Evolutionary conservation across 2,329 filamentous ascomycete species (phyloP).

Genomic region (Trichoderma harzianum): DNA sequence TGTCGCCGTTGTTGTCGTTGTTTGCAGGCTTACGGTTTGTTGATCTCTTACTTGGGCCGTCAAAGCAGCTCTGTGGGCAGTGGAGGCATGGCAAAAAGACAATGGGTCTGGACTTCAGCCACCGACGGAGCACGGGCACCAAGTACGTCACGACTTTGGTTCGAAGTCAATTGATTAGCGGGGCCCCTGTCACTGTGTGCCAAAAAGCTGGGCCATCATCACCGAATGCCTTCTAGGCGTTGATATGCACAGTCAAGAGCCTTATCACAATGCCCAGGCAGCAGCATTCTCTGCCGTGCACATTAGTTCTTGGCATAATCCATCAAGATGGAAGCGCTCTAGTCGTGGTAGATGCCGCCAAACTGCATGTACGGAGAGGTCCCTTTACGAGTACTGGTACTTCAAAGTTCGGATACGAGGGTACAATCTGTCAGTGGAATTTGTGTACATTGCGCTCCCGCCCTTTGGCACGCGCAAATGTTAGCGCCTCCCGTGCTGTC

Average conservation of each 20-base stretch:
- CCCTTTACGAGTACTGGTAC: background rate
- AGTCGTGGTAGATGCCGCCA: background rate
- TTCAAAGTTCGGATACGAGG: background rate
- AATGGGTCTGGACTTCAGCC: background rate
- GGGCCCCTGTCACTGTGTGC: background rate
- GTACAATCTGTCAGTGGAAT: background rate
- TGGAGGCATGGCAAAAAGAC: background rate
- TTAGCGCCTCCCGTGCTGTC: constrained; percentile 9
- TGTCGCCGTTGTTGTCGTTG: background rate
- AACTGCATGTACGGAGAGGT: background rate
- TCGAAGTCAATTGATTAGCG: background rate
- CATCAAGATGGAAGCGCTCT: background rate
- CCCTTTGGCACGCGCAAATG: background rate
- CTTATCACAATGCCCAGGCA: background rate
- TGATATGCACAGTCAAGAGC: background rate
- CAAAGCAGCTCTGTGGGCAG: background rate
- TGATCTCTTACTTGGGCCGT: background rate
- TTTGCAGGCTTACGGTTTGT: background rate
- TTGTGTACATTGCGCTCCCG: background rate
- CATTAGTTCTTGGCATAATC: background rate
- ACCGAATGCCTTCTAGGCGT: background rate
- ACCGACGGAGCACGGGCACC: background rate
- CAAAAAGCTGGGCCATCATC: background rate
- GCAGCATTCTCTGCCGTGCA: background rate
- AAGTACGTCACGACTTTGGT: background rate